These are phyloP conservation scores for Colletotrichum sp. DNA, from an alignment of 2,329 filamentous ascomycete genomes.

Conservation along the genomic window DNA sequence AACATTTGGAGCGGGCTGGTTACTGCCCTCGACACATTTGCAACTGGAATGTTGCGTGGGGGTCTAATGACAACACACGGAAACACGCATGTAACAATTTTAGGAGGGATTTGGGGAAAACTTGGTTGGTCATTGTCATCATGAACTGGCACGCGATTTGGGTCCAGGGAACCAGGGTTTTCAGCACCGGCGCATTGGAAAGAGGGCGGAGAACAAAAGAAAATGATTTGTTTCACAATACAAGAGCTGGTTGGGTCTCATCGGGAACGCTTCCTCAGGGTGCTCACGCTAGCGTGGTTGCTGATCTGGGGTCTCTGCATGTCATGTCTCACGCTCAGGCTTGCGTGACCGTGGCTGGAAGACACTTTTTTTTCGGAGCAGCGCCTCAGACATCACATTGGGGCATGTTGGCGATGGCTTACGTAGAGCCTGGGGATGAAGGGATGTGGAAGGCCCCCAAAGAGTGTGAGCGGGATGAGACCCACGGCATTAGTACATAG, in stretches of 20 bases:
- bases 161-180: constrained; percentile 1
- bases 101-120: not conserved
- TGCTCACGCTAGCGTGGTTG: not conserved
- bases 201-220: constrained; percentile 19
- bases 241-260: constrained; percentile 6
- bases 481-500: constrained; percentile 1
- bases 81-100: constrained; percentile 18
- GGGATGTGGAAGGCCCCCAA: not conserved
- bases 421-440: not conserved
- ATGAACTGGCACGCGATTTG: constrained; percentile 7
- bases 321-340: not conserved
- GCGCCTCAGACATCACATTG: not conserved
- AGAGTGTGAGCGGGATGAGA: not conserved
- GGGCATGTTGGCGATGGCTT: not conserved
- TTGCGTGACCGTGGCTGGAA: not conserved
- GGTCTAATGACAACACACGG: constrained; percentile 12
- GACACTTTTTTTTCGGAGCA: not conserved
- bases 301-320: not conserved
- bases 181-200: constrained; percentile 20
- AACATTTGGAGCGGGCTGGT: not conserved
- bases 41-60: constrained; percentile 12
- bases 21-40: not conserved
- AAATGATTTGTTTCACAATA: constrained; percentile 15
- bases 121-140: constrained; percentile 6
- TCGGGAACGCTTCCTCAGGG: not conserved